phyloP scores from a whole-genome alignment of 2,329 filamentous ascomycete species.

The Alternaria gaisen region DNA sequence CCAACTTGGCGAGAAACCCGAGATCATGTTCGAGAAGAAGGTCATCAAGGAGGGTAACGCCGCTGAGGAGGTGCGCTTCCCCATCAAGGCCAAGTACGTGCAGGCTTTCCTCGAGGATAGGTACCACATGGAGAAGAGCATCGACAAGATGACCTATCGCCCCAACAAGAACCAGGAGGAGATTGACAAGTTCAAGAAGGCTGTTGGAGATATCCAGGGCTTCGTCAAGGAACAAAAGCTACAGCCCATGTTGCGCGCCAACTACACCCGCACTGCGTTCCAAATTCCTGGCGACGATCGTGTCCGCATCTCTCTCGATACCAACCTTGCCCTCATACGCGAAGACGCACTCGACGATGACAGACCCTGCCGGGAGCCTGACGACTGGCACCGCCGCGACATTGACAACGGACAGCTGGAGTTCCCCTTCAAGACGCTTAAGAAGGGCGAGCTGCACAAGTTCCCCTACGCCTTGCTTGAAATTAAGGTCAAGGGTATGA shows the following conservation, averaged over 20 bases:
- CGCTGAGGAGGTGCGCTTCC: conserved; percentile 81
- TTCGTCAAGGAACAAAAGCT: conserved; percentile 81
- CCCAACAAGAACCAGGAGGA: conserved; percentile 73
- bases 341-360: conserved; percentile 78
- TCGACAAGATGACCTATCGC: conserved; percentile 83
- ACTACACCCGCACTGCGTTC: conserved; percentile 94
- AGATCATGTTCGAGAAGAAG: conserved; percentile 91
- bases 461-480: conserved; percentile 93
- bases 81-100: conserved; percentile 94
- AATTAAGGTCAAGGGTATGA: conserved; percentile 79
- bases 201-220: conserved; percentile 78
- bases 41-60: conserved; percentile 77
- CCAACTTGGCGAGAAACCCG: conserved; percentile 77
- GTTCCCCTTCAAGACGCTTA: conserved; percentile 86
- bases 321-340: conserved; percentile 85
- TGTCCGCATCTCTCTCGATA: conserved; percentile 92
- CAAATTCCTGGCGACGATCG: conserved; percentile 93
- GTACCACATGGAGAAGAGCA: conserved; percentile 90
- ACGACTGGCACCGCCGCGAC: conserved; percentile 89
- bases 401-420: conserved; percentile 84
- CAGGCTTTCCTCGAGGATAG: conserved; percentile 85
- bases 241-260: conserved; percentile 86
- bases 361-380: conserved; percentile 86
- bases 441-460: conserved; percentile 87
- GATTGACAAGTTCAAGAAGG: conserved; percentile 73